phyloP scores from a whole-genome alignment of 2,329 filamentous ascomycete genomes.

The Drechslerella dactyloides region DNA sequence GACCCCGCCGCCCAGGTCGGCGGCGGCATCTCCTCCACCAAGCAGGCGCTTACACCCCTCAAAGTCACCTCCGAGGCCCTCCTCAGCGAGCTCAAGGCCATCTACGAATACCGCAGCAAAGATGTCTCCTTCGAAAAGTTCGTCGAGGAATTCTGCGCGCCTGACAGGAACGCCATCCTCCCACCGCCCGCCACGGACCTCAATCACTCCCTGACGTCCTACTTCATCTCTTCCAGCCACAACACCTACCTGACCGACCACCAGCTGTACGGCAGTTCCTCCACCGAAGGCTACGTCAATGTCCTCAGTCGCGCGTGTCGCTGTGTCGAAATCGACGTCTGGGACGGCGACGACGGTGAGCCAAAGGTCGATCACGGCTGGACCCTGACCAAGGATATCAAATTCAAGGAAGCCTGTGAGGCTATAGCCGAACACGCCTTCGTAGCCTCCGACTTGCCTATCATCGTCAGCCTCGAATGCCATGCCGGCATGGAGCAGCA shows the following conservation, averaged over 20 bases:
- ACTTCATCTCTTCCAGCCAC: conserved; percentile 75
- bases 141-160: conserved; percentile 42
- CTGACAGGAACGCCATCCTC: conserved; percentile 47
- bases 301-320: conserved; percentile 69
- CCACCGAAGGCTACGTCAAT: conserved; percentile 68
- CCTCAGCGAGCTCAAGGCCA: conserved; percentile 42
- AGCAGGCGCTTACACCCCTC: conserved; percentile 32
- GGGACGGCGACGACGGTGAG: conserved; percentile 71
- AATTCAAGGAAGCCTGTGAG: conserved; percentile 84
- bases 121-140: conserved; percentile 47
- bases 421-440: conserved; percentile 82
- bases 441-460: conserved; percentile 67
- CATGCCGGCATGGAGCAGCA: conserved; percentile 84
- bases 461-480: conserved; percentile 92
- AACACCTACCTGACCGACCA: conserved; percentile 76
- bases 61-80: conserved; percentile 48
- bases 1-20: conserved; percentile 37
- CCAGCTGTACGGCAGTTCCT: conserved; percentile 70
- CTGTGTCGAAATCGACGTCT: conserved; percentile 76
- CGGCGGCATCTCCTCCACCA: conserved; percentile 46
- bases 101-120: conserved; percentile 32
- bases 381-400: conserved; percentile 82
- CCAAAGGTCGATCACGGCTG: conserved; percentile 85
- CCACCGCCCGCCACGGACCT: conserved; percentile 58
- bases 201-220: conserved; percentile 68